Base-by-base conservation (phyloP, 1,284 basidiomycete genomes). In the Microbotryum lychnidis-dioicae region DNA sequence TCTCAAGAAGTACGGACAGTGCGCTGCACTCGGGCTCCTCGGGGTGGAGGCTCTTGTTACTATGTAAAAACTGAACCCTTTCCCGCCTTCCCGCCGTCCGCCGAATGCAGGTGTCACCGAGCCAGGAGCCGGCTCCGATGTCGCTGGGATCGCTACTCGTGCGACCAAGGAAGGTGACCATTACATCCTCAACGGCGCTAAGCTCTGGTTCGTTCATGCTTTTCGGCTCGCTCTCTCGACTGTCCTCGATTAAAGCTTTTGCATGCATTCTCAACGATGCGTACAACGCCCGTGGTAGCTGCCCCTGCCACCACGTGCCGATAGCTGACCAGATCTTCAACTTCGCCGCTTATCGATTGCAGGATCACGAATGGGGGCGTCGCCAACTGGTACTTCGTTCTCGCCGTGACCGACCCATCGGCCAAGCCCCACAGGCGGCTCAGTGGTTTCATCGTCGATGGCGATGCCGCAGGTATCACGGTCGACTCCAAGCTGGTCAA, bases 371-470 rank as follows among this genome's bases (percentile, higher is more conserved):
- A 54, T 55, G 54, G 67, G 78, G 80, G 52, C 74, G 79, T 57
- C 61, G 79, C 79, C 61, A 79, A 80, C 73, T 79, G 78, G 77
- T 78, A 76, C 75, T 82, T 81, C 68, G 80, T 81, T 6, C 75
- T 82, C 23, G 81, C 81, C 42, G 77, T 79, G 55, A 81, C 79
- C 21, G 79, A 82, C 68, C 70, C 77, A 0, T 54, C 65, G 7
- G 77, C 76, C 8, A 76, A 79, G 33, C 73, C 77, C 4, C 75
- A 75, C 70, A 79, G 77, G 67, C 74, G 78, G 12, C 79, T 82
- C 76, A 79, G 79, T 0, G 81, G 80, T 3, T 82, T 82, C 64
- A 78, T 81, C 27, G 80, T 81, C 31, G 81, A 82, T 52, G 80
- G 76, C 20, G 77, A 80, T 64, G 71, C 77, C 0, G 73, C 74